Evolutionary conservation across 306 rosid species (phyloP).

Genomic region (Cicer arietinum): DNA sequence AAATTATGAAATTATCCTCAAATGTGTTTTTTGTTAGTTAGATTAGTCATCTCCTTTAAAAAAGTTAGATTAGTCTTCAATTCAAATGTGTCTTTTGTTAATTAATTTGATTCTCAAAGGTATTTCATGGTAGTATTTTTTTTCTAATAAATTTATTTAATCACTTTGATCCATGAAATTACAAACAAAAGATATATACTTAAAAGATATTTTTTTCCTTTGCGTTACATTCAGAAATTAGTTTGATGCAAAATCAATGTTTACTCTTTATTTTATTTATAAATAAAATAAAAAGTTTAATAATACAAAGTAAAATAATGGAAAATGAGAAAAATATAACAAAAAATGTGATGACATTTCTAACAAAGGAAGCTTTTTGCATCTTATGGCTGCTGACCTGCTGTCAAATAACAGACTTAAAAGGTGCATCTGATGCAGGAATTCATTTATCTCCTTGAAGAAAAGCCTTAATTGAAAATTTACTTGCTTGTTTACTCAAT

Average conservation of each 20-base stretch:
- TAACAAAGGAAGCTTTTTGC: conserved; percentile 18
- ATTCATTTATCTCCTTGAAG: conserved; percentile 69
- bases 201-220: neutral
- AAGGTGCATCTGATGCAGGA: conserved; percentile 48
- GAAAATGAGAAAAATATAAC: neutral
- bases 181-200: neutral
- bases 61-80: too few relatives aligned
- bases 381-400: neutral
- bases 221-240: neutral
- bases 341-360: neutral
- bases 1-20: neutral
- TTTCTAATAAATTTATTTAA: neutral
- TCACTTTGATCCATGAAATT: neutral
- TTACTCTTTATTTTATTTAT: neutral
- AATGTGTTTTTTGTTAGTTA: too few relatives aligned
- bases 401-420: conserved; percentile 55
- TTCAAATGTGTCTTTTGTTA: too few relatives aligned
- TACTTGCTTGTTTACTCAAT: conserved; percentile 44
- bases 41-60: too few relatives aligned
- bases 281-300: neutral
- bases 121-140: neutral
- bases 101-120: neutral
- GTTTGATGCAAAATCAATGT: neutral
- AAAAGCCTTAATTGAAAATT: conserved; percentile 57
- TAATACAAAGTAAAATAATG: conserved; percentile 19